Evolutionary conservation across 169 alveolate genomes (phyloP).

Genomic region (Toxoplasma gondii): DNA sequence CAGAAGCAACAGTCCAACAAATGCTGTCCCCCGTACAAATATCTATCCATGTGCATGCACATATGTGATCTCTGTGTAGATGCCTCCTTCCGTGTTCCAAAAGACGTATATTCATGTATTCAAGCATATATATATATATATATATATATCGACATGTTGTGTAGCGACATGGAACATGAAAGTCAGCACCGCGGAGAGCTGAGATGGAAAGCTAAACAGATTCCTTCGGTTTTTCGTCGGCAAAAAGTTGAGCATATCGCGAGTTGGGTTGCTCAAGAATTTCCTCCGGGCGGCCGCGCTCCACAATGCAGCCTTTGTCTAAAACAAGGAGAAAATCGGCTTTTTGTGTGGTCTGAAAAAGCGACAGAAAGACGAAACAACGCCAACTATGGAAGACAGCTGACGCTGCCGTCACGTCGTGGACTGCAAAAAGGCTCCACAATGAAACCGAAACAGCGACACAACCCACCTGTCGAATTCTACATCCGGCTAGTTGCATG

Average conservation of each 20-base stretch:
- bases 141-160: background rate
- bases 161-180: too few relatives aligned
- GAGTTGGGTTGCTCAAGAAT: background rate
- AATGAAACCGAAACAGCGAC: too few relatives aligned
- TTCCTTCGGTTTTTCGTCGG: background rate
- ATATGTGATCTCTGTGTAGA: background rate
- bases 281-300: constrained; percentile 7
- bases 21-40: background rate
- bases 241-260: background rate
- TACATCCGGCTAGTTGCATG: background rate
- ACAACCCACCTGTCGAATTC: too few relatives aligned
- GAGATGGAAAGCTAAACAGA: background rate
- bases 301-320: background rate
- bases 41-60: background rate
- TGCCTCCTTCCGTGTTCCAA: background rate
- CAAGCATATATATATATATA: background rate
- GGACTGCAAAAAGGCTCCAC: too few relatives aligned
- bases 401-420: too few relatives aligned
- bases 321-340: background rate
- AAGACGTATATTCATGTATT: background rate
- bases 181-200: too few relatives aligned
- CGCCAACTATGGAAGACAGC: background rate
- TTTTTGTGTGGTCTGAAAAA: background rate
- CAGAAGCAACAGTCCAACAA: too few relatives aligned
- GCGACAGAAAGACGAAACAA: background rate